Base-by-base conservation (phyloP, 2,329 filamentous ascomycete species). In the Ophiostoma pallidulum region DNA sequence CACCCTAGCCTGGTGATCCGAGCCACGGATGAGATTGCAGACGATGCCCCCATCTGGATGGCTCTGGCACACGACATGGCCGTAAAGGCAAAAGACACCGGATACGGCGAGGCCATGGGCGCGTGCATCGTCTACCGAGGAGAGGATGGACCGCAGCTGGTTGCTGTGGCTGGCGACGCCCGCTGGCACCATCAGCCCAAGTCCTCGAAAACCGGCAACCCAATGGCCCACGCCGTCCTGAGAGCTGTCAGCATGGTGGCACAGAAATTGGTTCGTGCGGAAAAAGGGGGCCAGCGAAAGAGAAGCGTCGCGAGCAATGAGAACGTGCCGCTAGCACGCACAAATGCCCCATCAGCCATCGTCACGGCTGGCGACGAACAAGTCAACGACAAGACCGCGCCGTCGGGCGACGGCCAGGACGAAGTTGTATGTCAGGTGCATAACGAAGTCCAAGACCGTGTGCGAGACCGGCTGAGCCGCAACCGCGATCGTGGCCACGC, bases 221-320 rank as follows among this genome's bases (percentile, higher is more conserved):
- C 83, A 35, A 82, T 90, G 74, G 84, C 80, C 22, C 87, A 94
- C 60, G 78, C 84, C 18, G 82, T 84, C 7, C 77, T 91, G 61
- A 76, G 87, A 53, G 86, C 82, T 47, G 86, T 92, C 59, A 87
- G 82, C 60, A 88, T 92, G 79, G 82, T 92, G 48, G 86, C 84
- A 4, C 76, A 79, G 58, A 80, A 80, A 59, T 67, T 80, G 10
- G 77, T 80, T 31, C 70, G 75, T 32, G 70, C 75, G 37, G 76
- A 80, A 55, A 66, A 74, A 49, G 63, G 63, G 41, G 62, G 61
- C 36, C 54, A 53, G 48, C 40, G 47, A 19, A 45, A 38, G 38
- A 35, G 33, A 3, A 47, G 47, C 29, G n/a, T 41, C 10, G 20
- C 37, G 22, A 37, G 5, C 47, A 47, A 40, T 33, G 49, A 50